Percentiles rank a stretch among this genome's conserved stretches.
Evolutionary conservation across 106 monocot species (phyloP).

Genomic region (Platanthera guangdongensis): DNA sequence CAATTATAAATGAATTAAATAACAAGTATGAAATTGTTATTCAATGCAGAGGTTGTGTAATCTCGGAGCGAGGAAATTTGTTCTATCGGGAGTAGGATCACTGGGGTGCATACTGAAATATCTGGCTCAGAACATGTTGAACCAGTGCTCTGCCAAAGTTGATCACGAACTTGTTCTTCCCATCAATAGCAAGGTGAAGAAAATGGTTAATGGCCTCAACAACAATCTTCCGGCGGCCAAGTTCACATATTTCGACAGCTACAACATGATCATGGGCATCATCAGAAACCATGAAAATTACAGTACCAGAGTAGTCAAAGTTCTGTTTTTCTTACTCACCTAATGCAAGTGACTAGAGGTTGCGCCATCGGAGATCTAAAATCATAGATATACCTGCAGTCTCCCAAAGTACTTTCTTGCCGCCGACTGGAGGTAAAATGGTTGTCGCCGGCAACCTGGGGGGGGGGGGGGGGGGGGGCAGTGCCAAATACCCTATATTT

Average conservation of each 20-base stretch:
- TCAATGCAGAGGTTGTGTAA: constrained; percentile 56
- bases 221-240: constrained; percentile 49
- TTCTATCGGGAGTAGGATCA: constrained; percentile 54
- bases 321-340: too few species aligned
- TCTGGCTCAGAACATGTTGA: constrained; percentile 33
- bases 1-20: background rate
- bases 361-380: too few species aligned
- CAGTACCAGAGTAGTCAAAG: constrained; percentile 22
- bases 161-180: constrained; percentile 53
- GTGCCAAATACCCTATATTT: too few species aligned
- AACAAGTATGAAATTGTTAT: background rate
- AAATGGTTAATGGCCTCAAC: constrained; percentile 59
- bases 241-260: constrained; percentile 61
- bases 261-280: constrained; percentile 57
- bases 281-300: constrained; percentile 36
- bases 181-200: constrained; percentile 63
- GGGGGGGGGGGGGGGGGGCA: too few species aligned
- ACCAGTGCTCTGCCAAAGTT: constrained; percentile 38
- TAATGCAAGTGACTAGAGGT: too few species aligned
- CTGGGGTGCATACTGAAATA: constrained; percentile 77
- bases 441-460: too few species aligned
- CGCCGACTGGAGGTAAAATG: too few species aligned
- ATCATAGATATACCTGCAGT: too few species aligned
- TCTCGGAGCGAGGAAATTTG: constrained; percentile 67
- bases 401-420: too few species aligned